A percentile compares a stretch with the other conserved stretches of the same genome.
phyloP scores from a whole-genome alignment of 2,329 filamentous ascomycete species.

The Colletotrichum endophyticum region DNA sequence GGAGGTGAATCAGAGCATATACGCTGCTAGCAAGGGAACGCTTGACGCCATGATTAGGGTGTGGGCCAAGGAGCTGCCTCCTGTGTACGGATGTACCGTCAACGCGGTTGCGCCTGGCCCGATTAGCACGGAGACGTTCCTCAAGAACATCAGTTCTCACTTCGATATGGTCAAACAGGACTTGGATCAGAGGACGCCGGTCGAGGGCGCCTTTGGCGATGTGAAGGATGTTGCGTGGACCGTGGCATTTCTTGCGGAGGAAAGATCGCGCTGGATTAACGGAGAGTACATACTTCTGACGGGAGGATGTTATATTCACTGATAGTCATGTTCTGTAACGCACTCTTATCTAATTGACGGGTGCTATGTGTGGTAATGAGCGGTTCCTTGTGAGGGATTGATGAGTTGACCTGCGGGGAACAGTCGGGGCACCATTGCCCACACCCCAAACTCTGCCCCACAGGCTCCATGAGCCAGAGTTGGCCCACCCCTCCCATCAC shows the following conservation, averaged over 20 bases:
- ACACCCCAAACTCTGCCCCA: neutral
- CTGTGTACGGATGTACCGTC: too few species aligned
- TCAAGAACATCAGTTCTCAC: neutral
- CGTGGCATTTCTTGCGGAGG: neutral
- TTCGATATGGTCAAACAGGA: neutral
- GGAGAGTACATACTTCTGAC: neutral
- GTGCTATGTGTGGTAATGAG: too few species aligned
- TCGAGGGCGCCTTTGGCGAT: neutral
- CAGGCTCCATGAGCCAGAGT: rapidly evolving
- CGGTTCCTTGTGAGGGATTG: too few species aligned
- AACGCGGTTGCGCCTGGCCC: too few species aligned
- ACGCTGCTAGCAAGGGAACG: too few species aligned
- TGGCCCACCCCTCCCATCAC: rapidly evolving
- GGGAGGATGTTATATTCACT: neutral
- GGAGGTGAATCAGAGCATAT: too few species aligned
- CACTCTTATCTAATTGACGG: neutral
- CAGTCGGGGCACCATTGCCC: too few species aligned
- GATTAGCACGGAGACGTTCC: neutral
- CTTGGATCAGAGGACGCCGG: neutral
- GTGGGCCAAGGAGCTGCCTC: too few species aligned
- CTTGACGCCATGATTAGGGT: too few species aligned
- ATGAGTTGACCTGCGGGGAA: too few species aligned
- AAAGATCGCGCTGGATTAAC: neutral
- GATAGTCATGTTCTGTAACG: neutral
- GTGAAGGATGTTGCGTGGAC: neutral